Evolutionary conservation across 2,329 filamentous ascomycete species (phyloP).

Genomic region (Geosmithia morbida): DNA sequence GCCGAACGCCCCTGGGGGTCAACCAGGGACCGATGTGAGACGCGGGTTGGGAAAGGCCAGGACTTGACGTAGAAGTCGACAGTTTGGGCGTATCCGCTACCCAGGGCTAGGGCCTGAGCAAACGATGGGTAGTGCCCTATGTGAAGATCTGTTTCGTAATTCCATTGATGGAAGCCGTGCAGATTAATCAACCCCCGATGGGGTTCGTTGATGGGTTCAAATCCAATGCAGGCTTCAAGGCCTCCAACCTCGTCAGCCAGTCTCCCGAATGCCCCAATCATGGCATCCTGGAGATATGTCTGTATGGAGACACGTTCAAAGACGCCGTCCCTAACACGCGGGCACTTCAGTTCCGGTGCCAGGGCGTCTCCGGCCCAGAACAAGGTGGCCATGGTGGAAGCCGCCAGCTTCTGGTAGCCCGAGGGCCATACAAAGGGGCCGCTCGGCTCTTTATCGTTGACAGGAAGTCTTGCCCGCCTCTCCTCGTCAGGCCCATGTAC

Average conservation of each 20-base stretch:
- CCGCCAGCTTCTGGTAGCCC: constrained; percentile 21
- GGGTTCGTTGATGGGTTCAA: constrained; percentile 27
- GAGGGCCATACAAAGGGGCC: constrained; percentile 22
- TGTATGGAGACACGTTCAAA: constrained; percentile 10
- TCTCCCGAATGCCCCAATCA: constrained; percentile 18
- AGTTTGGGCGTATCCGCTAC: constrained; percentile 20
- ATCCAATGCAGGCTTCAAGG: constrained; percentile 21
- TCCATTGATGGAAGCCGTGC: constrained; percentile 21
- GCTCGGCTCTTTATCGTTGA: constrained; percentile 16
- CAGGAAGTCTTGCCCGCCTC: constrained; percentile 8
- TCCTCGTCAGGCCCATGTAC: constrained; percentile 19
- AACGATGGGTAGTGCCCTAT: constrained; percentile 23
- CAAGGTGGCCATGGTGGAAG: constrained; percentile 13
- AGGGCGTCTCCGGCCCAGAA: constrained; percentile 12
- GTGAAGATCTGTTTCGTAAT: constrained; percentile 26
- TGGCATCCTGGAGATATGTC: constrained; percentile 14
- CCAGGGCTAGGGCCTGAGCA: constrained; percentile 21
- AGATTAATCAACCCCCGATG: constrained; percentile 25
- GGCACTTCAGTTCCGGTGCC: constrained; percentile 12
- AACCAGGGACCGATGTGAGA: constrained; percentile 17
- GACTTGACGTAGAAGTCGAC: constrained; percentile 24
- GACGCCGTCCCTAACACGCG: constrained; percentile 7
- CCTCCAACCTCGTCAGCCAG: constrained; percentile 16
- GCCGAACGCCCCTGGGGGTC: constrained; percentile 21
- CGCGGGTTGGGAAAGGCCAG: constrained; percentile 24